A percentile compares a stretch with the other conserved stretches of the same genome.
These are phyloP conservation scores for Globisporangium lucens DNA, from an alignment of 352 stramenopile species.

Conservation along the genomic window DNA sequence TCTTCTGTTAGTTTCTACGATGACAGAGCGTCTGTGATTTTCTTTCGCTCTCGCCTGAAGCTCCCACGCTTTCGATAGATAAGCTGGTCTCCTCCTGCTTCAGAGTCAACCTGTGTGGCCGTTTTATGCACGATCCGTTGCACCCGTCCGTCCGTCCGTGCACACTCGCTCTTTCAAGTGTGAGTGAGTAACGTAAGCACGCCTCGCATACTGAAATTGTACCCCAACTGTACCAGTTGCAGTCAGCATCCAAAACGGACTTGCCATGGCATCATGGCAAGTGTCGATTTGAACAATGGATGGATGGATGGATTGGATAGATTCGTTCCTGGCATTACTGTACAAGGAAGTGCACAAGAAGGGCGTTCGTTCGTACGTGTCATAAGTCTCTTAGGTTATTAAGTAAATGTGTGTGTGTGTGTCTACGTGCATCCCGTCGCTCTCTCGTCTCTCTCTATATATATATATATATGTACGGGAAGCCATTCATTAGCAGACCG, in stretches of 20 bases:
- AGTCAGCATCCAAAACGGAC: background rate
- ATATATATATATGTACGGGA: background rate
- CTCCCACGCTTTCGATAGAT: too few relatives aligned
- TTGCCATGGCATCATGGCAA: too few relatives aligned
- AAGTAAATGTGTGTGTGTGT: background rate
- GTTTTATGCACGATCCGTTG: background rate
- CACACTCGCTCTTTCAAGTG: background rate
- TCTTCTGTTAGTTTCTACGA: too few relatives aligned
- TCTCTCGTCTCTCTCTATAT: background rate
- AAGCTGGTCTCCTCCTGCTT: background rate
- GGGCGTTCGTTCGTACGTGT: too few relatives aligned
- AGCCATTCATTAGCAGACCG: conserved; percentile 6
- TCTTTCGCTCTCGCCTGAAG: too few relatives aligned
- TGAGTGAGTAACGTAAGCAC: background rate
- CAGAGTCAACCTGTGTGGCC: background rate
- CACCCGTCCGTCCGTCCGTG: background rate
- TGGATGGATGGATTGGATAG: too few relatives aligned
- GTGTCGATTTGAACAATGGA: too few relatives aligned
- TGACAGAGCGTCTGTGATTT: too few relatives aligned
- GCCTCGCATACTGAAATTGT: background rate
- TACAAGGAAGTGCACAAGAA: too few relatives aligned
- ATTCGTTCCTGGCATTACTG: too few relatives aligned
- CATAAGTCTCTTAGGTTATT: background rate
- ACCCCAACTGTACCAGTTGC: background rate
- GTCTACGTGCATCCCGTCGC: background rate